Base-by-base conservation (phyloP, 2,329 filamentous ascomycete species). In the Phaeoacremonium minimum region DNA sequence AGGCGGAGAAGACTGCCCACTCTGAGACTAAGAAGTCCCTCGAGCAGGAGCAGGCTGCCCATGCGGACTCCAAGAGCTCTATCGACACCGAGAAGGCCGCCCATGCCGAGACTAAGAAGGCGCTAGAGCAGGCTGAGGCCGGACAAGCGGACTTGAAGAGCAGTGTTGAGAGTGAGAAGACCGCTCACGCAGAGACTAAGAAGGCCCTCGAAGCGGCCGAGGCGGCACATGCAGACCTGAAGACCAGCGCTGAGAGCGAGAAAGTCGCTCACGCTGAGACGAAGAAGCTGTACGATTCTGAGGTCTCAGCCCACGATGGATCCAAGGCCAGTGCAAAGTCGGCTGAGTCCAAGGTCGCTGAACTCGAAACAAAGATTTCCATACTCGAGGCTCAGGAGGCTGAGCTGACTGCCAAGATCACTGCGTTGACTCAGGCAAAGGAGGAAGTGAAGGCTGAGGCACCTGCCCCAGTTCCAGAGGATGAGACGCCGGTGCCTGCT, bases 181-280 rank as follows among this genome's bases (percentile, higher is more conserved):
- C 30, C 28, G 20, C 30, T 15, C 12, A 15, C 4, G 36, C 36
- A 9, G 30, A 38, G 30, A 28, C 36, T 7, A 16, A 33, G 15
- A 28, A 33, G 36, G 30, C 36, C 7, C 17, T 38, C 17, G 36
- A 38, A 17, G 19, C 29, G 22, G 22, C 9, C 9, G 9, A 26
- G 22, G 22, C 22, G 9, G 22, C 22, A 9, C 22, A 26, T n/a
- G 22, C 22, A 9, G 22, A 26, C 9, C 9, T n/a, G 22, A 26
- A 32, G 14, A 29, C 20, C 15, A 16, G 26, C 12, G 11, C 32
- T n/a, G 36, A 38, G 22, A 14, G 26, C 5, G 36, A 38, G 36
- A 34, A 34, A 28, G 7, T n/a, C 6, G 32, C 36, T 17, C 36
- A 38, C 18, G 32, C 22, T 18, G 36, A 34, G 32, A 34, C 36